These are phyloP conservation scores for Fusarium sp. DNA, from an alignment of 2,329 filamentous ascomycete genomes.

Conservation along the genomic window DNA sequence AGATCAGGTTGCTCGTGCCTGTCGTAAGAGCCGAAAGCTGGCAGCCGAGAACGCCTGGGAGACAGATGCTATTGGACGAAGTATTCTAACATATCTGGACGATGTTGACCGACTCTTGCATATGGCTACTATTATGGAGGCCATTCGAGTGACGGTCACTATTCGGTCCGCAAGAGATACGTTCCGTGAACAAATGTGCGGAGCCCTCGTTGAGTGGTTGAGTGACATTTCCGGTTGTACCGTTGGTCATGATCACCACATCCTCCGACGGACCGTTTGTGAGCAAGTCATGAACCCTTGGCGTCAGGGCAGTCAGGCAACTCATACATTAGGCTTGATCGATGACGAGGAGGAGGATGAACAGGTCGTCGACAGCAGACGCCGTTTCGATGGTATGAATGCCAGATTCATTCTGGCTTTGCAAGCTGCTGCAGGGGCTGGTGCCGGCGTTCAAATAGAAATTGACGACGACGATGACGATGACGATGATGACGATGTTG, in stretches of 20 bases:
- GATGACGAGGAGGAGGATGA: slow-evolving; percentile 65
- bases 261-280: slow-evolving; percentile 87
- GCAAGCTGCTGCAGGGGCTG: slow-evolving; percentile 53
- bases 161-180: slow-evolving; percentile 94
- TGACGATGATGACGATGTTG: slow-evolving; percentile 56
- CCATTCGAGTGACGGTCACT: slow-evolving; percentile 96
- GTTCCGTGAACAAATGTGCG: slow-evolving; percentile 98
- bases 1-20: slow-evolving; percentile 91
- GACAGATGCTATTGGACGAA: slow-evolving; percentile 89
- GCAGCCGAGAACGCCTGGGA: slow-evolving; percentile 85
- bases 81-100: slow-evolving; percentile 82
- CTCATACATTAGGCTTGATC: slow-evolving; percentile 71
- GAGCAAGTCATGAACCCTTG: slow-evolving; percentile 92
- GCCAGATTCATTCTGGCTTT: slow-evolving; percentile 57
- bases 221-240: slow-evolving; percentile 92
- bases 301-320: slow-evolving; percentile 87
- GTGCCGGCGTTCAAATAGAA: slow-evolving; percentile 50
- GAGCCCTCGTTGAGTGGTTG: slow-evolving; percentile 97
- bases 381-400: slow-evolving; percentile 53
- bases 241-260: slow-evolving; percentile 83
- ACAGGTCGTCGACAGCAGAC: slow-evolving; percentile 60
- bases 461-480: slow-evolving; percentile 52
- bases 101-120: slow-evolving; percentile 81
- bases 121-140: slow-evolving; percentile 90
- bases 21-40: slow-evolving; percentile 78